Percentiles rank a stretch among this genome's conserved stretches.
These are phyloP conservation scores for Dissophora ornata DNA, from an alignment of 192 early-diverging fungal species.

Conservation along the genomic window DNA sequence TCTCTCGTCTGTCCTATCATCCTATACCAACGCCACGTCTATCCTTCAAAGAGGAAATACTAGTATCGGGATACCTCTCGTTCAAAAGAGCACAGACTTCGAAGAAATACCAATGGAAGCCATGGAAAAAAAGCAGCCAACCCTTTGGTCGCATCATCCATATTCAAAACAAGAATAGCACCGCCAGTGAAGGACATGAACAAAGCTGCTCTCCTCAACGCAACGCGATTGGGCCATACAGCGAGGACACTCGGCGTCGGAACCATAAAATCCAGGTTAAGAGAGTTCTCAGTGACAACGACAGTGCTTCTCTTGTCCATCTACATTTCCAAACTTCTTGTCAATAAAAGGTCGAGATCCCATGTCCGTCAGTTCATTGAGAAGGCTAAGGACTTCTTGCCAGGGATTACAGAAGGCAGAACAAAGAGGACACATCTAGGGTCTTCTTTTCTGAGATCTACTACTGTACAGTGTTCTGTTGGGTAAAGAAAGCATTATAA, in stretches of 20 bases:
- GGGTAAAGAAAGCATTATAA: slow-evolving; percentile 2
- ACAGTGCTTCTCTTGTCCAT: not conserved
- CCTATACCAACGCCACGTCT: too few species aligned
- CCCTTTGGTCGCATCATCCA: too few species aligned
- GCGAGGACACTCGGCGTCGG: not conserved
- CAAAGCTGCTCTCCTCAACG: not conserved
- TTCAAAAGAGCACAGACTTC: slow-evolving; percentile 5
- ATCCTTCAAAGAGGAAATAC: not conserved
- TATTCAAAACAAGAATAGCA: too few species aligned
- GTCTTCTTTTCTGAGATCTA: slow-evolving; percentile 3
- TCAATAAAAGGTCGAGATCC: not conserved
- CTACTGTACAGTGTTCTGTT: not conserved
- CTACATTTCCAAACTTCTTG: slow-evolving; percentile 1
- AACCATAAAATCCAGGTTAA: not conserved
- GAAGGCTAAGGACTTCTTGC: not conserved
- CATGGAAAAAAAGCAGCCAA: too few species aligned
- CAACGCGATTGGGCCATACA: not conserved
- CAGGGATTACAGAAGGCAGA: not conserved
- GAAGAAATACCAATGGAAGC: slow-evolving; percentile 5
- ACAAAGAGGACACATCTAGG: not conserved
- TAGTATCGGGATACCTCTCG: slow-evolving; percentile 4
- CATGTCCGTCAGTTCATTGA: slow-evolving; percentile 1
- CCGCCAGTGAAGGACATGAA: too few species aligned
- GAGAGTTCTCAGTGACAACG: not conserved
- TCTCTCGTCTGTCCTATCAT: too few species aligned